A percentile compares a stretch with the other conserved stretches of the same genome.
Conservation (phyloP, 1,284 basidiomycete species). For the Cryptococcus maquisensis region DNA sequence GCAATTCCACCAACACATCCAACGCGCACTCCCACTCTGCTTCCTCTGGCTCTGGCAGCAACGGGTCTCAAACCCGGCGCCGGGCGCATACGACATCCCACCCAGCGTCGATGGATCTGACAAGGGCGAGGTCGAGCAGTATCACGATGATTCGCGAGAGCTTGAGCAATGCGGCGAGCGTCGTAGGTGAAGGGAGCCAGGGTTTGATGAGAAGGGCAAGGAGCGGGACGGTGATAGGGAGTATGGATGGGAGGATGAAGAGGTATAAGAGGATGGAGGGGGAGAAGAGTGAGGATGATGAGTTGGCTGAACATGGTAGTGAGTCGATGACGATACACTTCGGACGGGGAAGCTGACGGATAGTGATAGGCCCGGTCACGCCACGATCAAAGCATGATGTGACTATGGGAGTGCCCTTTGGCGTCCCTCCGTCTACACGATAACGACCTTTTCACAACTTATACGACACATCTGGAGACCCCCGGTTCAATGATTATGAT, state of each 20-base stretch:
- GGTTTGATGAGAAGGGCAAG: slow-evolving; percentile 16
- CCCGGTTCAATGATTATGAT: too few relatives aligned
- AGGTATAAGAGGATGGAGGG: background rate
- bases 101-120: background rate
- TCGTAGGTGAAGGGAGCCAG: background rate
- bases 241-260: background rate
- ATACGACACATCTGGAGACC: too few relatives aligned
- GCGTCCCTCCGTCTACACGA: background rate
- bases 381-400: background rate
- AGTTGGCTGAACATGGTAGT: background rate
- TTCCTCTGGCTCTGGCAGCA: background rate
- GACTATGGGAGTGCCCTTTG: background rate
- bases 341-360: background rate
- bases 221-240: slow-evolving; percentile 17
- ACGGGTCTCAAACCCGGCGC: too few relatives aligned
- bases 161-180: slow-evolving; percentile 8
- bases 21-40: background rate
- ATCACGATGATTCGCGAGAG: slow-evolving; percentile 13
- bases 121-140: slow-evolving; percentile 12
- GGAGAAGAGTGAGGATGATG: background rate
- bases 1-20: background rate
- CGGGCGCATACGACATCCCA: slow-evolving; percentile 6
- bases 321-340: background rate
- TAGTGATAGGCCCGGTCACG: background rate
- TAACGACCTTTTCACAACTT: too few relatives aligned